phyloP scores from a whole-genome alignment of 805 yeast genomes.

The Hanseniaspora vineae region DNA sequence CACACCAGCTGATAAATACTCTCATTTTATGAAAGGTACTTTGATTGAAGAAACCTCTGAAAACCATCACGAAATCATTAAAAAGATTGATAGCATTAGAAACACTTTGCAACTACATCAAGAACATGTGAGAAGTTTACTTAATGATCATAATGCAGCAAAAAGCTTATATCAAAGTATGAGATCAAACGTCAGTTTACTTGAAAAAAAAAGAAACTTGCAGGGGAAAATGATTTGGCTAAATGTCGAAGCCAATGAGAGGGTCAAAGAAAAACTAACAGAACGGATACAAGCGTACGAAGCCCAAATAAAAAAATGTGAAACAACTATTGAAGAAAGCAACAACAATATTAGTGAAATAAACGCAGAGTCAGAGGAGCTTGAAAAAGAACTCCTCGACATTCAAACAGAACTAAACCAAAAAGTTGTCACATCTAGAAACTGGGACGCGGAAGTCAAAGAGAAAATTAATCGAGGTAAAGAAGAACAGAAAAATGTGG shows the following conservation, averaged over 20 bases:
- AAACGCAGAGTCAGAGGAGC: constrained; percentile 18
- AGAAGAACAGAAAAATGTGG: neutral
- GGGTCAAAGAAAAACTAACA: neutral
- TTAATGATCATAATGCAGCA: constrained; percentile 31
- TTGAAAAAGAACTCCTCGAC: constrained; percentile 10
- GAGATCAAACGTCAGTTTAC: constrained; percentile 28
- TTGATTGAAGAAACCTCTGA: constrained; percentile 51
- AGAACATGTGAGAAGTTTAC: constrained; percentile 27
- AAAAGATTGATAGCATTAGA: constrained; percentile 25
- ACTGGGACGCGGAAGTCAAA: neutral
- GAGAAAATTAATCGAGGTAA: neutral
- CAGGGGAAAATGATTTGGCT: constrained; percentile 41
- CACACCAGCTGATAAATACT: constrained; percentile 57
- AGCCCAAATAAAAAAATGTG: constrained; percentile 8
- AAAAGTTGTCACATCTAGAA: neutral
- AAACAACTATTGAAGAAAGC: constrained; percentile 11
- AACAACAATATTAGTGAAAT: constrained; percentile 11
- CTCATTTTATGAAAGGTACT: constrained; percentile 71
- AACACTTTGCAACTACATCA: constrained; percentile 28
- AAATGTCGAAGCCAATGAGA: constrained; percentile 20
- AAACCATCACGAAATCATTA: constrained; percentile 33
- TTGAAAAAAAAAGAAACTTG: constrained; percentile 26
- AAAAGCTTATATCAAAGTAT: constrained; percentile 27
- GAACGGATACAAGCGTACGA: constrained; percentile 10
- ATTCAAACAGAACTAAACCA: constrained; percentile 10